Evolutionary conservation across 257 asterid species (phyloP).

Genomic region (Penstemon davidsonii): DNA sequence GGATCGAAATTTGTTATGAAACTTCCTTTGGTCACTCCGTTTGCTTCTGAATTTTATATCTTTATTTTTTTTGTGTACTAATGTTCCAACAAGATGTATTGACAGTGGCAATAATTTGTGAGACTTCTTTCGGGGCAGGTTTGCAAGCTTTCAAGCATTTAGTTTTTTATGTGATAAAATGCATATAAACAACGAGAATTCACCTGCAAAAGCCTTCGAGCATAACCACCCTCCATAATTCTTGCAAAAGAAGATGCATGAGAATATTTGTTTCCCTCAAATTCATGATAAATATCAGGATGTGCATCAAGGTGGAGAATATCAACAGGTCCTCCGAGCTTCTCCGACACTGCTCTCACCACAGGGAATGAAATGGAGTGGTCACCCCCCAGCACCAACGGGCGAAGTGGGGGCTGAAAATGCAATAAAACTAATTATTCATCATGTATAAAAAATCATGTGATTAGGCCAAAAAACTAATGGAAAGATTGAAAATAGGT

Average conservation of each 20-base stretch:
- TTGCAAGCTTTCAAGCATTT: background rate
- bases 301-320: constrained; percentile 99
- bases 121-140: background rate
- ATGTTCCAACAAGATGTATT: too few species aligned
- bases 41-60: background rate
- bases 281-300: constrained; percentile 89
- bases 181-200: constrained; percentile 6
- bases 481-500: background rate
- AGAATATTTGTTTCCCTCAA: constrained; percentile 94
- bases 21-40: background rate
- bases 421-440: constrained; percentile 4
- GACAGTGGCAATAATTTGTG: background rate
- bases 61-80: background rate
- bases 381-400: constrained; percentile 96
- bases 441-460: constrained; percentile 10
- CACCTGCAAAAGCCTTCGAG: constrained; percentile 90
- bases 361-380: constrained; percentile 95
- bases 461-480: background rate
- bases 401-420: constrained; percentile 77
- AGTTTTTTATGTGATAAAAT: background rate
- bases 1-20: too few species aligned
- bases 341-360: constrained; percentile 96
- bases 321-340: constrained; percentile 97
- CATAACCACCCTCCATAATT: constrained; percentile 99
- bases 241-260: constrained; percentile 98